Percentiles rank a stretch among this genome's conserved stretches.
phyloP scores from a whole-genome alignment of 2,329 filamentous ascomycete species.

The Furcasterigmium sp. region DNA sequence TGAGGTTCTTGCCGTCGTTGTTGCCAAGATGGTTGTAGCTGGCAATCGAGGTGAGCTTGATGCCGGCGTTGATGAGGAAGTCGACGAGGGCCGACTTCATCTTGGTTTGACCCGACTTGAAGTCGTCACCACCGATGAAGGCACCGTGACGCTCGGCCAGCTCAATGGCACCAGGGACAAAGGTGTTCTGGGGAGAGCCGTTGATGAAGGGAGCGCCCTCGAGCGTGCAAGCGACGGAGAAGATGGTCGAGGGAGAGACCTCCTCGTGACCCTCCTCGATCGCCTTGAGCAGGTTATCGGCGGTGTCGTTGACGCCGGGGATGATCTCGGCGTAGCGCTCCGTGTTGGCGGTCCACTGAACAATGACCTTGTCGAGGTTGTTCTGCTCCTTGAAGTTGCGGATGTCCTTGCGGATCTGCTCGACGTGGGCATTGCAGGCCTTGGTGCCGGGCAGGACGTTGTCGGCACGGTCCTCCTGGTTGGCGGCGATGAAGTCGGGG shows the following conservation, averaged over 20 bases:
- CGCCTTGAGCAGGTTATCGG: conserved; percentile 83
- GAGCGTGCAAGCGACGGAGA: conserved; percentile 89
- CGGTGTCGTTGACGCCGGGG: conserved; percentile 89
- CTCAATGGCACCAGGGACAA: conserved; percentile 86
- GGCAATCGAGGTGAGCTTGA: conserved; percentile 97
- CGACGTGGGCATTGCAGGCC: conserved; percentile 81
- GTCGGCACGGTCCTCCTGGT: conserved; percentile 94
- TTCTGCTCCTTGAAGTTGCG: conserved; percentile 84
- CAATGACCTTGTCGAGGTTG: conserved; percentile 86
- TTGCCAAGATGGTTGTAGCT: conserved; percentile 99
- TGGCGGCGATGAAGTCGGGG: conserved; percentile 97
- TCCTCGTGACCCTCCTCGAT: conserved; percentile 86
- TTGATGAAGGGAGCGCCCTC: conserved; percentile 96
- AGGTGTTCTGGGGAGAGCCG: conserved; percentile 97
- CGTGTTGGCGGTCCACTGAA: conserved; percentile 98
- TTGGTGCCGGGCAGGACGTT: conserved; percentile 81
- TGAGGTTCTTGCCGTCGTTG: conserved; percentile 98
- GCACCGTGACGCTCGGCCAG: conserved; percentile 81
- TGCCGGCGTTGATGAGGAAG: conserved; percentile 96
- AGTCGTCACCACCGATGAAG: conserved; percentile 97
- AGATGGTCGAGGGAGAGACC: conserved; percentile 91
- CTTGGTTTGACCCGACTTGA: conserved; percentile 99
- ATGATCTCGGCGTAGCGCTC: conserved; percentile 91
- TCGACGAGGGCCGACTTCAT: conserved; percentile 99
- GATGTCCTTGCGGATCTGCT: conserved; percentile 90